phyloP scores from a whole-genome alignment of 257 asterid genomes.

The Asclepias syriaca region DNA sequence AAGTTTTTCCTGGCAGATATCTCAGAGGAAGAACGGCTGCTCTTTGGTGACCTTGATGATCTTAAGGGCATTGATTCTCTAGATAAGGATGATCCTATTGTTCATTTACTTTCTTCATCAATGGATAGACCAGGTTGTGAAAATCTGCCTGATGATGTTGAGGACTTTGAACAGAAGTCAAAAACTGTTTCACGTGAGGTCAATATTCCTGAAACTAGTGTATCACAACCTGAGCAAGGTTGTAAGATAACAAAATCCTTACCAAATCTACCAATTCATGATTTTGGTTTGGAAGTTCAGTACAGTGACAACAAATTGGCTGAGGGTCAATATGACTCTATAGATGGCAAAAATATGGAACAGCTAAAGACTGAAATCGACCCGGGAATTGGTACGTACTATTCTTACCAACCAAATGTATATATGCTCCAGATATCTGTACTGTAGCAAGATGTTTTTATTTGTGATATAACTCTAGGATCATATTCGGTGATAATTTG shows the following conservation, averaged over 20 bases:
- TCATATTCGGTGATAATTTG: neutral
- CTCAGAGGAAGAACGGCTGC: conserved; percentile 45
- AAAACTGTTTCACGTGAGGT: conserved; percentile 41
- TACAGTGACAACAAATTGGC: conserved; percentile 21
- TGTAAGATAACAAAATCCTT: conserved; percentile 52
- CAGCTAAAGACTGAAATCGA: conserved; percentile 30
- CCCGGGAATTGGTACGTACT: conserved; percentile 44
- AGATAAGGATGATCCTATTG: conserved; percentile 8
- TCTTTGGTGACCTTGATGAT: conserved; percentile 55
- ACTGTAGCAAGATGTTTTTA: neutral
- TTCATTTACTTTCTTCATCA: conserved; percentile 21
- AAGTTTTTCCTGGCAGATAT: conserved; percentile 26
- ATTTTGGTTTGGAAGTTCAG: conserved; percentile 22
- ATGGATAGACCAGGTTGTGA: conserved; percentile 33
- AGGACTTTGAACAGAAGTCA: conserved; percentile 27
- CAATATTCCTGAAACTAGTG: conserved; percentile 29
- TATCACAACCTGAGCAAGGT: conserved; percentile 31
- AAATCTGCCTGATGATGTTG: conserved; percentile 24
- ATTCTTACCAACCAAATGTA: neutral
- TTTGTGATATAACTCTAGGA: neutral
- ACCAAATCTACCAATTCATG: conserved; percentile 43
- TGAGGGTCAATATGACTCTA: conserved; percentile 23
- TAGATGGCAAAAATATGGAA: conserved; percentile 18
- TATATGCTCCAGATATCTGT: neutral
- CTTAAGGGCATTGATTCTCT: conserved; percentile 9